Evolutionary conservation across 306 rosid species (phyloP).

Genomic region (Adenanthera pavonina): DNA sequence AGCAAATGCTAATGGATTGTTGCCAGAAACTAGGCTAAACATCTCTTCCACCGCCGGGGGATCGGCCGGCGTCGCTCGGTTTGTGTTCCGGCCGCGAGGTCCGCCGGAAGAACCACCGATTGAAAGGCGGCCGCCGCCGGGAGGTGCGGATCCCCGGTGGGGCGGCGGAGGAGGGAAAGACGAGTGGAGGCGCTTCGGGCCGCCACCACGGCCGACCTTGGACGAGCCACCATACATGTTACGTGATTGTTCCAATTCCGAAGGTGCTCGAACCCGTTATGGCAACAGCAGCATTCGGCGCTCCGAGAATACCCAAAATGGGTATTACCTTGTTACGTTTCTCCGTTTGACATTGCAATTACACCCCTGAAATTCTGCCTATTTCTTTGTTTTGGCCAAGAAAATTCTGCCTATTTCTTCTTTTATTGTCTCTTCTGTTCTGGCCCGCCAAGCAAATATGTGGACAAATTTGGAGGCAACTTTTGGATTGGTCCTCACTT

Average conservation of each 20-base stretch:
- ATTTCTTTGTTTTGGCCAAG: background rate
- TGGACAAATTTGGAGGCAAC: background rate
- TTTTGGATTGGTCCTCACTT: background rate
- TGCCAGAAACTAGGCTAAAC: constrained; percentile 74
- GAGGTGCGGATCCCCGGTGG: constrained; percentile 54
- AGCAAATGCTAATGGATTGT: constrained; percentile 72
- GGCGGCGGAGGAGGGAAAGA: constrained; percentile 64
- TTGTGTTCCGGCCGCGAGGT: constrained; percentile 50
- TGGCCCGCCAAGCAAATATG: background rate
- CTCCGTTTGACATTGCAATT: background rate
- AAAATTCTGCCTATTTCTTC: background rate
- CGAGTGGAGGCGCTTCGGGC: constrained; percentile 58
- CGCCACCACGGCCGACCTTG: constrained; percentile 86
- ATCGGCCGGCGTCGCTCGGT: constrained; percentile 38
- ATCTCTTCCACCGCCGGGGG: constrained; percentile 71
- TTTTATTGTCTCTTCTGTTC: background rate
- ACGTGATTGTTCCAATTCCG: constrained; percentile 30
- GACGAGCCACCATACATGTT: constrained; percentile 81
- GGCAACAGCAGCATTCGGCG: constrained; percentile 11
- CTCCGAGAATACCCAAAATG: background rate
- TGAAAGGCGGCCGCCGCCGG: constrained; percentile 61
- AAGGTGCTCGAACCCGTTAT: constrained; percentile 38
- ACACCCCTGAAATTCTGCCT: background rate
- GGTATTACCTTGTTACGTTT: background rate
- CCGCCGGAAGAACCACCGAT: constrained; percentile 53